A percentile compares a stretch with the other conserved stretches of the same genome.
Evolutionary conservation across 139 green algal genomes (phyloP).

Genomic region (Micromonas commoda): DNA sequence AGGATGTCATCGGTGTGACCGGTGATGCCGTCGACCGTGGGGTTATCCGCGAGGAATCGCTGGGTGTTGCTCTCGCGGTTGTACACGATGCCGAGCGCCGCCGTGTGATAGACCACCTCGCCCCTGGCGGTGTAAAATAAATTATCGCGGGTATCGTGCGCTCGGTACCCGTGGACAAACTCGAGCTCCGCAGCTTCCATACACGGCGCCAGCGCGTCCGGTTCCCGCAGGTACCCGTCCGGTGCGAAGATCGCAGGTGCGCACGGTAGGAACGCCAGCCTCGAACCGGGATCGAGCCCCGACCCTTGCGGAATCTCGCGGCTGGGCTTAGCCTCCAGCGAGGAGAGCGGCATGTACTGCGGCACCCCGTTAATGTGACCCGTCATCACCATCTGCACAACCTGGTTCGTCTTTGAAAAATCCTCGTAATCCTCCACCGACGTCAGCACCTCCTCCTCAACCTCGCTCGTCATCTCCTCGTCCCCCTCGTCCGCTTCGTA

Average conservation of each 20-base stretch:
- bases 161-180: slow-evolving; percentile 18
- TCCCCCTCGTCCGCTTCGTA: slow-evolving; percentile 29
- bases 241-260: slow-evolving; percentile 10
- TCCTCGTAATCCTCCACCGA: slow-evolving; percentile 21
- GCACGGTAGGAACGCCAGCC: slow-evolving; percentile 24
- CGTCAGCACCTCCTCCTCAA: slow-evolving; percentile 21
- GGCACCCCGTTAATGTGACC: slow-evolving; percentile 8
- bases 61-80: slow-evolving; percentile 28
- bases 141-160: slow-evolving; percentile 18
- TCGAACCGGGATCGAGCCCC: slow-evolving; percentile 17
- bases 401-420: not conserved
- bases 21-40: not conserved
- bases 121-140: slow-evolving; percentile 19
- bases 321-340: not conserved
- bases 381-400: slow-evolving; percentile 15
- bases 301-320: slow-evolving; percentile 6
- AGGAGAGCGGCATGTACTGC: slow-evolving; percentile 13
- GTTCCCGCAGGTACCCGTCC: slow-evolving; percentile 16
- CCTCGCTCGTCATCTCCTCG: slow-evolving; percentile 18
- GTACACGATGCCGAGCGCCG: slow-evolving; percentile 20
- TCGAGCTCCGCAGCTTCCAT: slow-evolving; percentile 27
- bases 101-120: slow-evolving; percentile 25
- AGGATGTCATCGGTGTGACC: slow-evolving; percentile 26
- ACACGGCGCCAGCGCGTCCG: slow-evolving; percentile 8
- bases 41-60: slow-evolving; percentile 21